These are phyloP conservation scores for Tilletia walkeri DNA, from an alignment of 1,284 basidiomycete species.

Conservation along the genomic window DNA sequence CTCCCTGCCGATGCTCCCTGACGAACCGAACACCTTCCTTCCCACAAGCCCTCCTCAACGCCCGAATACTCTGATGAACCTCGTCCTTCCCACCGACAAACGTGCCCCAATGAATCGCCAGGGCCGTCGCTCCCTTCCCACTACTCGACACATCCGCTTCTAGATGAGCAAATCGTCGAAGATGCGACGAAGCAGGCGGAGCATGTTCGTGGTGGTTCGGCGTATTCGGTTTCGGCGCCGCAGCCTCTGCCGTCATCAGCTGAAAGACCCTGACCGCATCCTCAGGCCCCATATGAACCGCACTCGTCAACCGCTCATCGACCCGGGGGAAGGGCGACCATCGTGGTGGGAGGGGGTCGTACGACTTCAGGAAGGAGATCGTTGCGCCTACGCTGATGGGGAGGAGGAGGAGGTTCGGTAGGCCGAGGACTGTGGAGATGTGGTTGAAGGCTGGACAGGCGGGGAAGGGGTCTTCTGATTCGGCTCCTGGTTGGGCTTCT, in stretches of 20 bases:
- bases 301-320: slow-evolving; percentile 39
- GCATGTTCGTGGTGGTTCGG: not conserved
- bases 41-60: slow-evolving; percentile 4
- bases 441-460: slow-evolving; percentile 48
- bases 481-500: slow-evolving; percentile 9
- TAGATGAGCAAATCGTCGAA: not conserved
- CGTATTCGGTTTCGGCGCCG: not conserved
- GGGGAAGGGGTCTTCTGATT: slow-evolving; percentile 25
- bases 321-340: slow-evolving; percentile 43
- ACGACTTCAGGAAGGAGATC: slow-evolving; percentile 45
- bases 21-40: slow-evolving; percentile 14
- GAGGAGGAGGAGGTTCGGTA: slow-evolving; percentile 40
- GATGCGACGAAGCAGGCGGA: not conserved
- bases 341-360: slow-evolving; percentile 39
- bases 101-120: slow-evolving; percentile 44
- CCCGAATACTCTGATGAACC: slow-evolving; percentile 15
- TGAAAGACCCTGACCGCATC: slow-evolving; percentile 42
- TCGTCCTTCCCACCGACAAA: slow-evolving; percentile 30
- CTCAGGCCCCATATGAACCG: slow-evolving; percentile 48
- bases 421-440: slow-evolving; percentile 34
- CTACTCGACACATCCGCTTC: not conserved
- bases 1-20: slow-evolving; percentile 18
- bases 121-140: slow-evolving; percentile 18
- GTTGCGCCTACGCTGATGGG: slow-evolving; percentile 53
- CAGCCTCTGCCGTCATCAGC: slow-evolving; percentile 29